Evolutionary conservation across 106 monocot species (phyloP).

Genomic region (Alisma plantagoaquatica): DNA sequence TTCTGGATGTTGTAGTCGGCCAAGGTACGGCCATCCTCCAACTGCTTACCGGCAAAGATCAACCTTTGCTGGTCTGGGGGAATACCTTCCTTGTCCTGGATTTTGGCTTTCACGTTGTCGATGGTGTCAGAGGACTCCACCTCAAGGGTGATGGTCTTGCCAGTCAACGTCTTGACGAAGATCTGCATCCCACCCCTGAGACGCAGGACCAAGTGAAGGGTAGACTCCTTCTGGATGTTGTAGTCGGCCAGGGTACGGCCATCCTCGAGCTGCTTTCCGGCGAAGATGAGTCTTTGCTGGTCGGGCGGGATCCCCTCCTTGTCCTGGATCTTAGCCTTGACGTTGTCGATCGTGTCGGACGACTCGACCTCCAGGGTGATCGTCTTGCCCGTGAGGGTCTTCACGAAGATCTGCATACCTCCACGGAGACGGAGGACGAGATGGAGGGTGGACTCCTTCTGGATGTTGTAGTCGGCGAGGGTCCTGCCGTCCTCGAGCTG

Average conservation of each 20-base stretch:
- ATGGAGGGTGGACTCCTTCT: slow-evolving; percentile 39
- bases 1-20: no score
- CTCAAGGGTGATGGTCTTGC: slow-evolving; percentile 40
- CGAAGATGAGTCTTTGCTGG: slow-evolving; percentile 44
- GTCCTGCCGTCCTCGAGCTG: slow-evolving; percentile 85
- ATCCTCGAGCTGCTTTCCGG: slow-evolving; percentile 30
- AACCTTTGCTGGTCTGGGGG: slow-evolving; percentile 41
- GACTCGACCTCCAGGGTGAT: slow-evolving; percentile 79
- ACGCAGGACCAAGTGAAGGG: slow-evolving; percentile 45
- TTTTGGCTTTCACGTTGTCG: slow-evolving; percentile 39
- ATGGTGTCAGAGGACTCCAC: slow-evolving; percentile 39
- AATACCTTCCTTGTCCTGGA: slow-evolving; percentile 42
- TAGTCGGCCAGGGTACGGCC: slow-evolving; percentile 58
- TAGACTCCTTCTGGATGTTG: slow-evolving; percentile 70
- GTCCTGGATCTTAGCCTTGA: slow-evolving; percentile 61
- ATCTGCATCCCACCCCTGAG: slow-evolving; percentile 44
- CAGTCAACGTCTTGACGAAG: slow-evolving; percentile 41
- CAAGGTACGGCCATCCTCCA: slow-evolving; percentile 29
- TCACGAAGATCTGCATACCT: slow-evolving; percentile 75
- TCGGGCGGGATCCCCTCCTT: slow-evolving; percentile 67
- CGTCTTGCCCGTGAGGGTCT: slow-evolving; percentile 67
- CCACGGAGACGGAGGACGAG: slow-evolving; percentile 32
- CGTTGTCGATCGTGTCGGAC: slow-evolving; percentile 82
- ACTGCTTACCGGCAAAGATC: slow-evolving; percentile 35
- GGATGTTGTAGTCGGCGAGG: slow-evolving; percentile 58